Evolutionary conservation across 768 basidiomycete genomes (phyloP).

Genomic region (Lentinula guzmanii): DNA sequence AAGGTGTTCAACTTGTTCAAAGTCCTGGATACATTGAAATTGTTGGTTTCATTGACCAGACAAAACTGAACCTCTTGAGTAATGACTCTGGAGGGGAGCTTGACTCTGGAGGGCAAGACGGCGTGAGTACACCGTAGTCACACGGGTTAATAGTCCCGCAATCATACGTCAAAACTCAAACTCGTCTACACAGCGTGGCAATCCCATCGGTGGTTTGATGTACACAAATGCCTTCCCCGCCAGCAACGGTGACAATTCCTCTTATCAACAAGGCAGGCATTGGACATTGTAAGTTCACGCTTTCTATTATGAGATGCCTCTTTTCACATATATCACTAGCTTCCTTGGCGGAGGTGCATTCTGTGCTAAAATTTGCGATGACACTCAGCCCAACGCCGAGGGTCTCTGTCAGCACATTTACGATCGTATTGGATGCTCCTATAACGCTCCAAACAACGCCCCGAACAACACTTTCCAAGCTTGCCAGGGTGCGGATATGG

Average conservation of each 20-base stretch:
- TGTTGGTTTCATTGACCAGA: slow-evolving; percentile 55
- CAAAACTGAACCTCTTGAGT: slow-evolving; percentile 36
- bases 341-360: slow-evolving; percentile 46
- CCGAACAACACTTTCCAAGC: slow-evolving; percentile 37
- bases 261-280: slow-evolving; percentile 36
- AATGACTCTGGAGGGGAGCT: slow-evolving; percentile 67
- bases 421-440: slow-evolving; percentile 49
- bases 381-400: slow-evolving; percentile 29
- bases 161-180: background rate
- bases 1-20: slow-evolving; percentile 49
- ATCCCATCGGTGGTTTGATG: slow-evolving; percentile 48
- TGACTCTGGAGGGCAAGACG: slow-evolving; percentile 60
- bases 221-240: slow-evolving; percentile 39
- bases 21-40: slow-evolving; percentile 51
- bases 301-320: background rate
- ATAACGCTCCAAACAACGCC: slow-evolving; percentile 48
- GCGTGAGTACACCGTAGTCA: slow-evolving; percentile 23
- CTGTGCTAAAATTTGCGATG: slow-evolving; percentile 55
- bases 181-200: slow-evolving; percentile 37
- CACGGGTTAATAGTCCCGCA: background rate
- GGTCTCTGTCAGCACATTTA: slow-evolving; percentile 32
- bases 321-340: slow-evolving; percentile 17
- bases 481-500: slow-evolving; percentile 46
- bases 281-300: slow-evolving; percentile 41
- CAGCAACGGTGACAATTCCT: slow-evolving; percentile 26